Evolutionary conservation across 192 early-diverging fungal species (phyloP).

Genomic region (Coemansia sp.): DNA sequence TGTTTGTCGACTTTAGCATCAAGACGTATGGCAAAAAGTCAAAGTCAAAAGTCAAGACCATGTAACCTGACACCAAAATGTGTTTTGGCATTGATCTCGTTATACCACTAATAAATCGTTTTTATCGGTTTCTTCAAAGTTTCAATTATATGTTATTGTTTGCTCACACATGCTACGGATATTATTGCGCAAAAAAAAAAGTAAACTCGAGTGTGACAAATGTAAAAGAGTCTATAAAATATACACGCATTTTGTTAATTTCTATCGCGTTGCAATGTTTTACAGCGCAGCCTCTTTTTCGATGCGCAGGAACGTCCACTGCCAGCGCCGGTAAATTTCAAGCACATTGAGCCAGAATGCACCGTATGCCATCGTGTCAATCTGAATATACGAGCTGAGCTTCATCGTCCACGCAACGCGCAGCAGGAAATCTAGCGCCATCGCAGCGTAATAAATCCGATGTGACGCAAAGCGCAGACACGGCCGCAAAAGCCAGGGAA

Average conservation of each 20-base stretch:
- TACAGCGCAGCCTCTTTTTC: conserved; percentile 56
- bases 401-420: conserved; percentile 87
- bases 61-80: not conserved
- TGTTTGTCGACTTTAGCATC: conserved; percentile 82
- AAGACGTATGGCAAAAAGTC: conserved; percentile 62
- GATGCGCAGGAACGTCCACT: conserved; percentile 93
- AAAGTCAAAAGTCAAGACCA: conserved; percentile 33
- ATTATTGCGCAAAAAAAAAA: too few species aligned
- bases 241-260: not conserved
- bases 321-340: conserved; percentile 84
- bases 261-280: not conserved
- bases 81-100: too few species aligned
- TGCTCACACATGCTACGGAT: too few species aligned
- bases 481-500: conserved; percentile 53
- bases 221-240: too few species aligned
- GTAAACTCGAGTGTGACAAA: too few species aligned
- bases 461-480: conserved; percentile 62
- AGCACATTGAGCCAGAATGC: conserved; percentile 76
- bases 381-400: conserved; percentile 58
- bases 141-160: too few species aligned
- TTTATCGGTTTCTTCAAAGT: too few species aligned
- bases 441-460: conserved; percentile 75
- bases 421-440: conserved; percentile 74
- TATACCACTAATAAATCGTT: too few species aligned
- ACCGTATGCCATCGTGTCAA: conserved; percentile 64